phyloP scores from a whole-genome alignment of 805 yeast genomes.

The Candida ovalis region DNA sequence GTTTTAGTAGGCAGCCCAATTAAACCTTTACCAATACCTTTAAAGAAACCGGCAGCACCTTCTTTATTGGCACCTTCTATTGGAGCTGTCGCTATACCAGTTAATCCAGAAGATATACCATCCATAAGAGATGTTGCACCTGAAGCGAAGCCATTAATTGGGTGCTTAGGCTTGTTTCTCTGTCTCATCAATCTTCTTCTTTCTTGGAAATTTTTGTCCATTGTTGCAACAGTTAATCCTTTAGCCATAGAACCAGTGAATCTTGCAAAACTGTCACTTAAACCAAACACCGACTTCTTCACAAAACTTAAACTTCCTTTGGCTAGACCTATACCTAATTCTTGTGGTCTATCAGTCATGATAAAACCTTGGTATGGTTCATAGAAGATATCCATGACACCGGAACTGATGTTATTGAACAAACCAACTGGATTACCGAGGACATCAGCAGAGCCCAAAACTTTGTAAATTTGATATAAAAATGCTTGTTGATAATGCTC shows the following conservation, averaged over 20 bases:
- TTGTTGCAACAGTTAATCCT: conserved; percentile 85
- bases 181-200: conserved; percentile 73
- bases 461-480: conserved; percentile 85
- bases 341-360: conserved; percentile 93
- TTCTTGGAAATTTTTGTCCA: conserved; percentile 82
- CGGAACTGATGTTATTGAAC: conserved; percentile 89
- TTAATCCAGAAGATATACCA: conserved; percentile 80
- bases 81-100: conserved; percentile 90
- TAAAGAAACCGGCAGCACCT: conserved; percentile 89
- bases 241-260: conserved; percentile 93
- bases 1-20: conserved; percentile 96
- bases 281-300: conserved; percentile 91
- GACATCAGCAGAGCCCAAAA: conserved; percentile 93
- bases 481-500: conserved; percentile 92
- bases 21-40: conserved; percentile 92
- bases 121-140: conserved; percentile 90
- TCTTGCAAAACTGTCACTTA: conserved; percentile 89
- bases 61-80: conserved; percentile 83
- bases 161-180: conserved; percentile 79
- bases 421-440: conserved; percentile 97
- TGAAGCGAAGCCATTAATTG: conserved; percentile 73
- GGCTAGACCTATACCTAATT: conserved; percentile 90
- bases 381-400: conserved; percentile 92
- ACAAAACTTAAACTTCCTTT: conserved; percentile 94
- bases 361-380: conserved; percentile 97